Conservation (phyloP, 805 yeast genomes). For the Lachancea waltii region DNA sequence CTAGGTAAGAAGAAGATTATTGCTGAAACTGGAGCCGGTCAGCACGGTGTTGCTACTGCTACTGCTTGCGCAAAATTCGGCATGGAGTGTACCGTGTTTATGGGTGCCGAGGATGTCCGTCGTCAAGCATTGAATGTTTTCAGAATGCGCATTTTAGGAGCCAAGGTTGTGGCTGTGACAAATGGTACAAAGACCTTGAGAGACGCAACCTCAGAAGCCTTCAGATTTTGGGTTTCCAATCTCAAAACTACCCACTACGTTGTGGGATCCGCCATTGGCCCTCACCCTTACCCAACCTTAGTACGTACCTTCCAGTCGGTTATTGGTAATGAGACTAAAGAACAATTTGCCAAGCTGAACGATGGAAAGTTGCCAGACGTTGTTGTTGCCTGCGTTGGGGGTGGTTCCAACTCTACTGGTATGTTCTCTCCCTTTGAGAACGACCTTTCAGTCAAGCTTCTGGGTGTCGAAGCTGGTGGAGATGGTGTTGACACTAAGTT, state of each 20-base stretch:
- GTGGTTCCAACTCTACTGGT: slow-evolving; percentile 96
- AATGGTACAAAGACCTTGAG: slow-evolving; percentile 94
- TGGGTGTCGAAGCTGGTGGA: slow-evolving; percentile 99
- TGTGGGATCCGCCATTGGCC: slow-evolving; percentile 98
- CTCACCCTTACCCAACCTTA: slow-evolving; percentile 97
- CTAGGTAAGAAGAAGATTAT: slow-evolving; percentile 70
- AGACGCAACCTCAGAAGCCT: slow-evolving; percentile 97
- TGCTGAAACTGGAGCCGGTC: slow-evolving; percentile 93
- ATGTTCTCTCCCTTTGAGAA: slow-evolving; percentile 91
- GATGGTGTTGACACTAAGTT: slow-evolving; percentile 84
- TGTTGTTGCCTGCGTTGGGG: slow-evolving; percentile 98
- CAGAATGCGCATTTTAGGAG: slow-evolving; percentile 95
- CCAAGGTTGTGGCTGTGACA: slow-evolving; percentile 86
- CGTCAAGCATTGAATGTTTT: slow-evolving; percentile 97
- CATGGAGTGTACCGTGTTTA: slow-evolving; percentile 83
- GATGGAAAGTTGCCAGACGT: slow-evolving; percentile 85
- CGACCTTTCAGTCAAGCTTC: slow-evolving; percentile 65
- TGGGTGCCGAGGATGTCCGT: slow-evolving; percentile 99
- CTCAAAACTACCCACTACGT: slow-evolving; percentile 84
- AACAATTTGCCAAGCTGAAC: slow-evolving; percentile 76
- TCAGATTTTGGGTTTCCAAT: slow-evolving; percentile 90
- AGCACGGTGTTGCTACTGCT: slow-evolving; percentile 90
- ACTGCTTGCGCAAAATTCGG: slow-evolving; percentile 93
- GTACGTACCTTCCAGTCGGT: slow-evolving; percentile 98
- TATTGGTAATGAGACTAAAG: slow-evolving; percentile 90